phyloP scores from a whole-genome alignment of 225 moss, liverwort and hornwort species.

The Rhytidiadelphus loreus region DNA sequence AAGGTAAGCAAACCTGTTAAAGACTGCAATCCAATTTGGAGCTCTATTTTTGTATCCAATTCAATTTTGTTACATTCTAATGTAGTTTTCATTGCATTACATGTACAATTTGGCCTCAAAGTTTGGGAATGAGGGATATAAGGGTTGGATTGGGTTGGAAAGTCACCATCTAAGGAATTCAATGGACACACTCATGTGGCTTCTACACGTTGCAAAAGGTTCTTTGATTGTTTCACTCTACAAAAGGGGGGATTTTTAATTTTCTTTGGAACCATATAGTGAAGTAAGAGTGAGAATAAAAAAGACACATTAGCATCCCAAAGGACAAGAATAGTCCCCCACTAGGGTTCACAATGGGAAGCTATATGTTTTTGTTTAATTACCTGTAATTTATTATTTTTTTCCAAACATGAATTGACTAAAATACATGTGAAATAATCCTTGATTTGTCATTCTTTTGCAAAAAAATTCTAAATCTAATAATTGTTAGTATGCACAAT shows the following conservation, averaged over 20 bases:
- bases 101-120: not conserved
- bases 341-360: not conserved
- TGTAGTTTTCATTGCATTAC: not conserved
- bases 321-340: not conserved
- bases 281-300: no score
- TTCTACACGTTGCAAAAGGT: not conserved
- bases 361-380: not conserved
- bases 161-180: not conserved
- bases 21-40: not conserved
- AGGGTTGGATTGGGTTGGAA: not conserved
- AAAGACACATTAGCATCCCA: not conserved
- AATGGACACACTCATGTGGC: not conserved
- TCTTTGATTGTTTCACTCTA: not conserved
- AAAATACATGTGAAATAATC: not conserved
- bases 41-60: not conserved
- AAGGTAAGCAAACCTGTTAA: fast-evolving
- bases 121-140: not conserved
- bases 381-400: not conserved
- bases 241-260: not conserved
- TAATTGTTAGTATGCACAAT: not conserved
- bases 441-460: not conserved
- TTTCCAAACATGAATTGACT: not conserved
- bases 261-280: not conserved
- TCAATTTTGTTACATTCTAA: not conserved
- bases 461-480: not conserved